Evolutionary conservation across 495 filamentous ascomycete species (phyloP).

Genomic region (Neurospora sp.): DNA sequence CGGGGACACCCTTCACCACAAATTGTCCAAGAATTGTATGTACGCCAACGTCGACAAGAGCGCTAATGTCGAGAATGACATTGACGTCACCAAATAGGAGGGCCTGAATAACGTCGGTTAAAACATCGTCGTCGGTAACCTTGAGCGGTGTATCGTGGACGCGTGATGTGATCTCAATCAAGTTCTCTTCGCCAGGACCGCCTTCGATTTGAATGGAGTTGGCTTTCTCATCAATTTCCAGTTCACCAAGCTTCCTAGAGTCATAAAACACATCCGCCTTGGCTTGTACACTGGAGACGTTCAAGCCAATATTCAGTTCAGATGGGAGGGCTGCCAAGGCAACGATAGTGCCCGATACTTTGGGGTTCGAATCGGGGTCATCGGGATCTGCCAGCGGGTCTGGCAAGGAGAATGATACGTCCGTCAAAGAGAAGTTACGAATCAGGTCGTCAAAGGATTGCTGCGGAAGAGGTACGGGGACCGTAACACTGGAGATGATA

Average conservation of each 20-base stretch:
- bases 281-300: constrained; percentile 65
- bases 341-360: constrained; percentile 70
- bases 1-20: constrained; percentile 69
- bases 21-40: constrained; percentile 70
- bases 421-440: constrained; percentile 70
- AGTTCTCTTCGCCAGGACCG: constrained; percentile 39
- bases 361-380: constrained; percentile 62
- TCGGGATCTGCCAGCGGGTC: constrained; percentile 64
- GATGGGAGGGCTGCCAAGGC: constrained; percentile 67
- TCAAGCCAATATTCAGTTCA: constrained; percentile 73
- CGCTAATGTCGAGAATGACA: constrained; percentile 59
- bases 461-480: constrained; percentile 78
- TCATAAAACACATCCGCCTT: constrained; percentile 70
- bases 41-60: constrained; percentile 75
- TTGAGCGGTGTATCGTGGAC: constrained; percentile 71
- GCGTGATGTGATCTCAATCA: constrained; percentile 58
- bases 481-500: constrained; percentile 67
- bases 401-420: constrained; percentile 78
- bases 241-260: constrained; percentile 59
- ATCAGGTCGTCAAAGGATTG: constrained; percentile 70
- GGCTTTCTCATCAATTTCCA: constrained; percentile 61
- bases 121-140: constrained; percentile 65
- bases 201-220: constrained; percentile 62
- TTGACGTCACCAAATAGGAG: constrained; percentile 60
- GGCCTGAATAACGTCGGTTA: constrained; percentile 63